phyloP scores from a whole-genome alignment of 768 basidiomycete genomes.

The Russula brevipes region DNA sequence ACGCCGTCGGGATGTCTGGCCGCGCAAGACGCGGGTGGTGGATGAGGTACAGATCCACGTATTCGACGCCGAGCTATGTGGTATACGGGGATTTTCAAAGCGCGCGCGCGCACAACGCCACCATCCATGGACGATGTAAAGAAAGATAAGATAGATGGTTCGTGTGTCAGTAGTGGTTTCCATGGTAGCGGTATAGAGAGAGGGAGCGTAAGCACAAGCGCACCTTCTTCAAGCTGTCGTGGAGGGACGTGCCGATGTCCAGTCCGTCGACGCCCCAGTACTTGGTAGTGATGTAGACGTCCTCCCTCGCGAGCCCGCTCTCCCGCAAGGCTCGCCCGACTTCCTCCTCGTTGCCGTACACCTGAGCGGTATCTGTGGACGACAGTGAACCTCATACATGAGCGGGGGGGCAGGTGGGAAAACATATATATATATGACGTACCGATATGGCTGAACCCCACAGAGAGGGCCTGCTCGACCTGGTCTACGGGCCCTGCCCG shows the following conservation, averaged over 20 bases:
- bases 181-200: too few relatives aligned
- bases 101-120: too few relatives aligned
- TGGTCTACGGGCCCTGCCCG: conserved; percentile 46
- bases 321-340: conserved; percentile 46
- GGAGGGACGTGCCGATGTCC: conserved; percentile 50
- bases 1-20: conserved; percentile 56
- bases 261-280: conserved; percentile 49
- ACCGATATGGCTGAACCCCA: conserved; percentile 63
- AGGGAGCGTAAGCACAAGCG: conserved; percentile 21
- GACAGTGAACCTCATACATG: neutral
- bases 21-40: conserved; percentile 50
- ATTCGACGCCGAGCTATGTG: conserved; percentile 52
- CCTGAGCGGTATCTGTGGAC: conserved; percentile 51
- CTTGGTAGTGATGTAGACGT: conserved; percentile 64
- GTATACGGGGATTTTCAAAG: too few relatives aligned
- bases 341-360: conserved; percentile 56
- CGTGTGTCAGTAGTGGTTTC: neutral
- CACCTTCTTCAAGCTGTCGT: conserved; percentile 53
- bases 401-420: neutral
- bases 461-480: conserved; percentile 57
- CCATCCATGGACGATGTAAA: too few relatives aligned
- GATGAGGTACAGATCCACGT: conserved; percentile 69
- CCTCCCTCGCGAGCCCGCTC: conserved; percentile 50
- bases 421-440: neutral
- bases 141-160: too few relatives aligned